Evolutionary conservation across 768 basidiomycete genomes (phyloP), one percentile per base, ranked within the genome.

Genomic region (Amanita phalloides): DNA sequence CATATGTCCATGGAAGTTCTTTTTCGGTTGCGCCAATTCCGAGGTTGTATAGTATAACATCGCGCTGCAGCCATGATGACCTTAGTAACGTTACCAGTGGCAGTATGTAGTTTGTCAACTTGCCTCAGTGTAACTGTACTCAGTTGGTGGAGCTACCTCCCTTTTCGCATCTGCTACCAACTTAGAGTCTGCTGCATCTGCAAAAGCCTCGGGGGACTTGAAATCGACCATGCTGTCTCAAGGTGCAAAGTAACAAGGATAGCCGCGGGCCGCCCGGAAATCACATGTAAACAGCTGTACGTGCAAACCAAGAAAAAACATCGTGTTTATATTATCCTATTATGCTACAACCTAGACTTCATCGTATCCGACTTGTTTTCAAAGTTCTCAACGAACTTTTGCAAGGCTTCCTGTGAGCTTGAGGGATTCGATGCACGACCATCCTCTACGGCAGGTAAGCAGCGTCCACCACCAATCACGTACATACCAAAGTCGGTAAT

Each of bases 31-130:
- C 96, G 9, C 96, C 96, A 53, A 98, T 68, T 35, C 95, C 94
- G 33, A 98, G 74, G 68, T 97, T 97, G 72, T 98, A 99, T 8
- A 98, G 72, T 56, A 96, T 86, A 35, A 97, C 80, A 62, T 98
- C 93, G 26, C 88, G 78, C 71, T 78, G 49, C 25, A 33, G 36
- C 4, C 17, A 46, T n/a, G 25, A 23, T 1, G 10, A 41, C 3
- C 26, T 14, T 37, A 39, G 26, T 8, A 6, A n/a, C n/a, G 17
- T 17, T 4, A 20, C 17, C 17, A 17, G 17, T 14, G 9, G 3
- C 8, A 17, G n/a, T n/a, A n/a, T n/a, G n/a, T 21, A 0, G 7
- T 14, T 10, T 25, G 47, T 37, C 10, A 32, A 44, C 55, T 42
- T 58, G 71, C 76, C 67, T 96, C 92, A 6, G 84, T 82, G 66